Evolutionary conservation across 1,139 yeast species (phyloP).

Genomic region (Debaryomycetaceae sp.): DNA sequence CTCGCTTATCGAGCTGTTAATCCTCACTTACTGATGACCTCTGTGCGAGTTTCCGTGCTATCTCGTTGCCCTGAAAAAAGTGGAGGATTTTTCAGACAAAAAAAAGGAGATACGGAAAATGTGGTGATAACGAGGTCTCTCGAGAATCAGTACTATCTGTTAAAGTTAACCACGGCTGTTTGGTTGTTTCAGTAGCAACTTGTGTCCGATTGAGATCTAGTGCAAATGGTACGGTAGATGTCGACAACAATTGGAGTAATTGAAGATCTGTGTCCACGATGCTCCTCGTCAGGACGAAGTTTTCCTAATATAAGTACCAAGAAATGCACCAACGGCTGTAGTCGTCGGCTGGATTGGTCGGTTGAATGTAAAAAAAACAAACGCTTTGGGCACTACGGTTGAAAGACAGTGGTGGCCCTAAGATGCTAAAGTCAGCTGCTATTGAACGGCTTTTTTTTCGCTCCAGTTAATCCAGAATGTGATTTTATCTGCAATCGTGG

Average conservation of each 20-base stretch:
- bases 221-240: background rate
- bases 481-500: background rate
- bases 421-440: background rate
- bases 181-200: no score
- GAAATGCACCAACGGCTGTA: no score
- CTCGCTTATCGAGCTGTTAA: no score
- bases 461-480: background rate
- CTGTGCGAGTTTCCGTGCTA: slow-evolving; percentile 1
- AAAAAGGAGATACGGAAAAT: background rate
- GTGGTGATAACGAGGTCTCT: background rate
- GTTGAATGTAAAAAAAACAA: no score
- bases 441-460: background rate
- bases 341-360: no score
- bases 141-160: background rate
- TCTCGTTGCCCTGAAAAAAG: no score
- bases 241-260: background rate
- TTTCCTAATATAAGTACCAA: no score
- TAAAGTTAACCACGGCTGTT: no score
- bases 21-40: slow-evolving; percentile 1
- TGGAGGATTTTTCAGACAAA: no score
- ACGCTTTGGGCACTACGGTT: background rate
- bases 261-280: background rate
- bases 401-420: background rate
- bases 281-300: background rate
- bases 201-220: background rate